Percentiles rank a stretch among this genome's conserved stretches.
Conservation (phyloP, 148 eudicot species). For the Camellia lanceoleosa region DNA sequence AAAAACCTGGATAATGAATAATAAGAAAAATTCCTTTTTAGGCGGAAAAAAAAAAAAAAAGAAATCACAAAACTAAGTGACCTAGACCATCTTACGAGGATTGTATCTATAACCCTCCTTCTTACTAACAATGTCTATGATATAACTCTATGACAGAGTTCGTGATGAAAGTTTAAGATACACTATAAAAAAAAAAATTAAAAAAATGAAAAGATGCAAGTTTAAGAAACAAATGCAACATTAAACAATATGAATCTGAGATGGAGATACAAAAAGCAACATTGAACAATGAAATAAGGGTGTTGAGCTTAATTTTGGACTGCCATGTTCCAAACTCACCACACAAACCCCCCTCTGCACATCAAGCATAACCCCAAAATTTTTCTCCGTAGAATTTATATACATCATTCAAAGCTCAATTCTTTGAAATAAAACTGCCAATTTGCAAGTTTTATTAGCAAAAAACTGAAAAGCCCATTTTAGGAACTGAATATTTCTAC, state of each 20-base stretch:
- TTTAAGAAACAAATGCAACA: not conserved
- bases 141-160: not conserved
- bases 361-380: not conserved
- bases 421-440: not conserved
- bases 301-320: not conserved
- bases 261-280: not conserved
- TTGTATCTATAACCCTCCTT: not conserved
- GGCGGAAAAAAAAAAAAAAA: not conserved
- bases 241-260: not conserved
- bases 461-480: not conserved
- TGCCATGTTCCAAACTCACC: not conserved
- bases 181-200: not conserved
- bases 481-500: conserved; percentile 28
- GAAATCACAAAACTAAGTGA: not conserved
- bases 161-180: not conserved
- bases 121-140: not conserved
- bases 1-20: conserved; percentile 53
- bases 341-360: not conserved
- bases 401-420: not conserved
- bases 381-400: not conserved
- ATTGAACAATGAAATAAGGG: not conserved
- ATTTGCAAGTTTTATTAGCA: not conserved
- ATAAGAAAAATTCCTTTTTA: not conserved
- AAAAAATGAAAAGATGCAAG: too few relatives aligned
- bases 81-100: conserved; percentile 6